phyloP scores from a whole-genome alignment of 2,329 filamentous ascomycete genomes.

The Pyricularia sp. region DNA sequence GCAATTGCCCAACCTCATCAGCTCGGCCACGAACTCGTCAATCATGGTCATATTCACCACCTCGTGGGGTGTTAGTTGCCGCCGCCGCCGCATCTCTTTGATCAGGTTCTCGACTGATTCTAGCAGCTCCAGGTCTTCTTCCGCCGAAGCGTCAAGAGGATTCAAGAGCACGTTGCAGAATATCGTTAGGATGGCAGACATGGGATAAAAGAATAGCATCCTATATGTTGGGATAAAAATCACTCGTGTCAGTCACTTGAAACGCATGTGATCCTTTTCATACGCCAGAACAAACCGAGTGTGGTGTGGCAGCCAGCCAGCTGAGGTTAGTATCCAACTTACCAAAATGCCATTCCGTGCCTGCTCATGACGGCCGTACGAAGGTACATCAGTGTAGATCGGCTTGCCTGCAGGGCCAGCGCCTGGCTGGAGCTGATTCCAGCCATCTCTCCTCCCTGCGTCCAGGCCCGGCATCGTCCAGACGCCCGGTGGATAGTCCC shows the following conservation, averaged over 20 bases:
- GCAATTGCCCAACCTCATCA: conserved; percentile 8
- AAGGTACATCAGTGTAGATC: conserved; percentile 42
- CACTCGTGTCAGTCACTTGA: background rate
- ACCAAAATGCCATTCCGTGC: conserved; percentile 40
- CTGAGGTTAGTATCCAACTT: too few species aligned
- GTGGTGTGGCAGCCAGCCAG: background rate
- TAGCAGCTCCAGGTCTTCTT: conserved; percentile 36
- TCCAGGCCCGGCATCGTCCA: conserved; percentile 36
- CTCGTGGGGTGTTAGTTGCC: conserved; percentile 3
- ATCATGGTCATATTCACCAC: conserved; percentile 9
- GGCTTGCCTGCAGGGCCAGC: conserved; percentile 44
- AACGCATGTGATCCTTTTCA: background rate
- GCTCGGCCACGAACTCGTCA: conserved; percentile 10
- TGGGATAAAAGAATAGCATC: conserved; percentile 47
- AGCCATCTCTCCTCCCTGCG: conserved; percentile 23
- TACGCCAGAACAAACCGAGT: background rate
- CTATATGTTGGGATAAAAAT: conserved; percentile 20
- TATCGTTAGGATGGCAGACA: conserved; percentile 41
- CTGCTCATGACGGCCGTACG: conserved; percentile 30
- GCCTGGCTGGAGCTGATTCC: conserved; percentile 33
- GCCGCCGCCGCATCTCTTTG: conserved; percentile 20
- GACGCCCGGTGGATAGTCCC: conserved; percentile 46
- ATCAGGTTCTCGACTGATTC: conserved; percentile 31
- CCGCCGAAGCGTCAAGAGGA: conserved; percentile 31
- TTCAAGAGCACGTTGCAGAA: conserved; percentile 45